These are phyloP conservation scores for Ustilago vetiveriae DNA, from an alignment of 1,284 basidiomycete species.

Conservation along the genomic window DNA sequence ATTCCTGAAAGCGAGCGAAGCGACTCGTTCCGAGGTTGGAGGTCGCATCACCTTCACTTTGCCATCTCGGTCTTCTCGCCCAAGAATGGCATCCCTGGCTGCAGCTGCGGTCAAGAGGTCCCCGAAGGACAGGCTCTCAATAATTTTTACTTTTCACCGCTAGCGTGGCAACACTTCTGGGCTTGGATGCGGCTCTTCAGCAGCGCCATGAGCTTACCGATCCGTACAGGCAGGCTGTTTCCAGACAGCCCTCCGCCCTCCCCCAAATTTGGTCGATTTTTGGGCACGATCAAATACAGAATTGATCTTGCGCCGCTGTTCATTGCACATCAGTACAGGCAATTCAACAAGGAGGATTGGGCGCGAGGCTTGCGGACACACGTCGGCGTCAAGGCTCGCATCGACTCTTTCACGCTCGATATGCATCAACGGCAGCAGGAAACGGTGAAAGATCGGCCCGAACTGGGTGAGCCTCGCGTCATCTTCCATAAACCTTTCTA, in stretches of 20 bases:
- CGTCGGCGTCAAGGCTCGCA: conserved; percentile 83
- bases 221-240: conserved; percentile 85
- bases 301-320: conserved; percentile 81
- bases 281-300: conserved; percentile 93
- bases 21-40: conserved; percentile 88
- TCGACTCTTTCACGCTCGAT: conserved; percentile 85
- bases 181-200: conserved; percentile 90
- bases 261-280: conserved; percentile 86
- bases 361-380: conserved; percentile 79
- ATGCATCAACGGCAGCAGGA: conserved; percentile 93
- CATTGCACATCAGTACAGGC: conserved; percentile 86
- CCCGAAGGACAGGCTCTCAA: conserved; percentile 68
- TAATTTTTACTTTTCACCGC: conserved; percentile 86
- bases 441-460: conserved; percentile 68
- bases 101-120: conserved; percentile 20
- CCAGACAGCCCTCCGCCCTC: conserved; percentile 77
- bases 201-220: conserved; percentile 80
- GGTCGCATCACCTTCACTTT: conserved; percentile 93
- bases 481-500: conserved; percentile 83
- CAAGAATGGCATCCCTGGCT: conserved; percentile 59
- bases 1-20: conserved; percentile 53
- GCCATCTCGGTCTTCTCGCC: conserved; percentile 83
- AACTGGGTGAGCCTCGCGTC: conserved; percentile 68
- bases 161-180: conserved; percentile 89
- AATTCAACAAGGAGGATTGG: conserved; percentile 81